A percentile compares a stretch with the other conserved stretches of the same genome.
phyloP scores from a whole-genome alignment of 305 asterid species.

The Coffea humblotiana region DNA sequence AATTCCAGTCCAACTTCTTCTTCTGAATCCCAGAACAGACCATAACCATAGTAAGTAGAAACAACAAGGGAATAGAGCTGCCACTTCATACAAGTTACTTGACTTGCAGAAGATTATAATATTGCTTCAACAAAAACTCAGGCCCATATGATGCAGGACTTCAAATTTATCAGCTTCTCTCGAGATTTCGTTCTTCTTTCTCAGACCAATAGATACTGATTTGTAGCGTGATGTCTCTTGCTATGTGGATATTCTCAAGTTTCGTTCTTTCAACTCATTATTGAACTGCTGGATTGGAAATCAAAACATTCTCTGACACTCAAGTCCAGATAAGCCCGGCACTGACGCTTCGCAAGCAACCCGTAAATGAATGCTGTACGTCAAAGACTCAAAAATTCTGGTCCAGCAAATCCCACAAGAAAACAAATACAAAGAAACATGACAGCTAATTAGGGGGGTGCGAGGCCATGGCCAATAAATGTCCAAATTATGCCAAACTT shows the following conservation, averaged over 20 bases:
- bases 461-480: not conserved
- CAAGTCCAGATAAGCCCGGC: not conserved
- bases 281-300: not conserved
- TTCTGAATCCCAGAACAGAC: not conserved
- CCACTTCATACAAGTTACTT: not conserved
- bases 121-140: not conserved
- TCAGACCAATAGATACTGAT: not conserved
- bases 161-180: not conserved
- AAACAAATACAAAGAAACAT: not conserved
- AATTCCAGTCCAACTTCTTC: not conserved
- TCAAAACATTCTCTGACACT: conserved; percentile 3
- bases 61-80: not conserved
- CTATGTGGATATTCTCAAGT: not conserved
- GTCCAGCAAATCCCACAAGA: not conserved
- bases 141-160: no score
- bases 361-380: not conserved
- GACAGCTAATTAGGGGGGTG: not conserved
- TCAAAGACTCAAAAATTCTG: not conserved
- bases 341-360: not conserved
- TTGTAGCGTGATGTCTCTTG: not conserved
- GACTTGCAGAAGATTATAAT: not conserved
- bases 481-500: not conserved
- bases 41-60: not conserved
- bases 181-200: not conserved
- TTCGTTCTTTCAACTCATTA: not conserved